phyloP scores from a whole-genome alignment of 78 protist genomes.

The Bigelowiella natans region DNA sequence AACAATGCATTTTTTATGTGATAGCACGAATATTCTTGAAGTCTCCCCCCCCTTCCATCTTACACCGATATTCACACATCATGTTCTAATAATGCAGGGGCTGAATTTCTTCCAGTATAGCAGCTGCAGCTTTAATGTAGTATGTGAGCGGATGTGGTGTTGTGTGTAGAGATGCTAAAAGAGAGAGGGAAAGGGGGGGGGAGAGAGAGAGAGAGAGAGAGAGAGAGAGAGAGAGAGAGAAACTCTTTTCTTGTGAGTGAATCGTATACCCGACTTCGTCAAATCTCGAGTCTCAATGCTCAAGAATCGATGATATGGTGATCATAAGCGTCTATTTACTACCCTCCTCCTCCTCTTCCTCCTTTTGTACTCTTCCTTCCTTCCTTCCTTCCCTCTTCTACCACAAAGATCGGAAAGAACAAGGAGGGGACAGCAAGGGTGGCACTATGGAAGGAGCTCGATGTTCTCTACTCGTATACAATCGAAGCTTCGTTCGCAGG shows the following conservation, averaged over 20 bases:
- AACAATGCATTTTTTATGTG: neutral
- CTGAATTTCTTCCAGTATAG: no score
- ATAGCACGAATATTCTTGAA: neutral
- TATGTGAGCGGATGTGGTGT: no score
- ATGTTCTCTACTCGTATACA: constrained; percentile 49
- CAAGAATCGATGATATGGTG: neutral
- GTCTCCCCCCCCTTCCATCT: neutral
- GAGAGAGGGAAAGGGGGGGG: no score
- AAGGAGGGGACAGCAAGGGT: constrained; percentile 38
- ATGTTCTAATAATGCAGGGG: no score
- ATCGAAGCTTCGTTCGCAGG: no score
- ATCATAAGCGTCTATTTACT: no score
- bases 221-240: neutral
- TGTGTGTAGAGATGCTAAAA: no score
- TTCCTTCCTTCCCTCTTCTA: neutral
- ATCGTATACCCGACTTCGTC: neutral
- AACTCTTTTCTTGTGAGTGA: no score
- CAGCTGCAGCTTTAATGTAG: no score
- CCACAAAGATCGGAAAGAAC: neutral
- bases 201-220: no score
- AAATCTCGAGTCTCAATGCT: neutral
- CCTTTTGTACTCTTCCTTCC: constrained; percentile 8
- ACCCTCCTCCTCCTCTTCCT: constrained; percentile 2
- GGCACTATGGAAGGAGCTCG: constrained; percentile 35
- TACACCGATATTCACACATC: neutral